Evolutionary conservation across 225 moss, liverwort and hornwort genomes (phyloP), one percentile per base, ranked within the genome.

Genomic region (Polytrichum formosum): DNA sequence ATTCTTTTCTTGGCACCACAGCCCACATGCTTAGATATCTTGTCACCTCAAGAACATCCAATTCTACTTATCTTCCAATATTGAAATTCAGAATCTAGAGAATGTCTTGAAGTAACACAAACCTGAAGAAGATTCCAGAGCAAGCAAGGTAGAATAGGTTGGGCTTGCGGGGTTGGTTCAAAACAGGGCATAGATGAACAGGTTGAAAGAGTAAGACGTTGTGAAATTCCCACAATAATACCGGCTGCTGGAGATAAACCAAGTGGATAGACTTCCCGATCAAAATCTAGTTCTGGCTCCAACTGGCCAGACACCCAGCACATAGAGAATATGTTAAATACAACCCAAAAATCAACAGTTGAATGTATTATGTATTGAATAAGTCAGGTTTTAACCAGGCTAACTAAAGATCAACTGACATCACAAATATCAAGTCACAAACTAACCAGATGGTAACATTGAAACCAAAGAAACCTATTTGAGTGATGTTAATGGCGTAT

Each of bases 221-320:
- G 97, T 64, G 97, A 86, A 75, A 97, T 88, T 66, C 97, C 97
- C 59, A 97, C 93, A 68, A 94, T 91, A 28, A 97, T 92, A 59
- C 97, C 97, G 27, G 92, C 87, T 72, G 88, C 89, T 76, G 97
- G 92, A 81, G 87, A 97, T 69, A 97, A 72, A 75, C 97, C 97
- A 68, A 97, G 86, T 54, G 97, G 97, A 72, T 94, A 97, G 28
- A 92, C 94, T 85, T 97, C 97, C 58, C 92, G 92, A 78, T 97
- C 97, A 75, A 97, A 97, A 79, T 97, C 97, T 68, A 97, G 84
- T 84, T 94, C 97, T 69, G 97, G 97, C 75, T 97, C 97, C 81
- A 97, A 77, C 97, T 97, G 94, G 16, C 69, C 63, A 74, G 23
- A 1, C 71, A 60, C 28, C 46, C 70, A 73, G 67, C 59, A 75